Percentiles rank a stretch among this genome's conserved stretches.
phyloP scores from a whole-genome alignment of 805 yeast species.

The Ascoidea rubescens region DNA sequence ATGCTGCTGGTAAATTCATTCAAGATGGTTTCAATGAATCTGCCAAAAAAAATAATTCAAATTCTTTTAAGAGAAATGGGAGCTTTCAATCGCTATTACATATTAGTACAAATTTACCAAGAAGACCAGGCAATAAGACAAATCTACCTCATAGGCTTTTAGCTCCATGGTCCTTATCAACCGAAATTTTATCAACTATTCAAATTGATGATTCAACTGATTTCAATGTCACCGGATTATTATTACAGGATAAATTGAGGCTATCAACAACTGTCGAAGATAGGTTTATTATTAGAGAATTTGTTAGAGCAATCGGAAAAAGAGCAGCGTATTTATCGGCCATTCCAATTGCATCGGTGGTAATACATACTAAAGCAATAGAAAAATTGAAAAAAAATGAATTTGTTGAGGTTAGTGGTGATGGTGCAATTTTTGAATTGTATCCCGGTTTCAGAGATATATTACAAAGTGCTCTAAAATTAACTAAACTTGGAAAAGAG shows the following conservation, averaged over 20 bases:
- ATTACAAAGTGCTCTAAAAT: slow-evolving; percentile 64
- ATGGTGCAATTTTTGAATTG: slow-evolving; percentile 87
- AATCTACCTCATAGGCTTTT: slow-evolving; percentile 46
- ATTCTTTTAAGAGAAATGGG: no score
- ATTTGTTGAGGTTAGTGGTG: slow-evolving; percentile 80
- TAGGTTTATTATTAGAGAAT: slow-evolving; percentile 53
- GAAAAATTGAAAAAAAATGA: slow-evolving; percentile 42
- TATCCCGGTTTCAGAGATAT: slow-evolving; percentile 85
- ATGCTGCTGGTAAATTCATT: no score
- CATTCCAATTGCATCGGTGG: slow-evolving; percentile 77
- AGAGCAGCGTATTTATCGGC: slow-evolving; percentile 89
- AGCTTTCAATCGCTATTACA: background rate
- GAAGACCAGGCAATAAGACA: slow-evolving; percentile 9
- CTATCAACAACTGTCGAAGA: slow-evolving; percentile 59
- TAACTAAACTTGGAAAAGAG: slow-evolving; percentile 59
- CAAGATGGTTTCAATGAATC: background rate
- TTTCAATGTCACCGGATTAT: slow-evolving; percentile 54
- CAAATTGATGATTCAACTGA: slow-evolving; percentile 38
- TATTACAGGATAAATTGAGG: slow-evolving; percentile 52
- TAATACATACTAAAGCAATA: slow-evolving; percentile 26
- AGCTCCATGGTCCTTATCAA: slow-evolving; percentile 44
- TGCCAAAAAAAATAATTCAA: no score
- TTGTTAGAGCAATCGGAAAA: slow-evolving; percentile 68
- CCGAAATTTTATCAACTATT: slow-evolving; percentile 25
- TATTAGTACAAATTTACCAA: slow-evolving; percentile 16